Evolutionary conservation across 1,139 yeast species (phyloP), one percentile per base, ranked within the genome.

Genomic region (Ashbya aceris): DNA sequence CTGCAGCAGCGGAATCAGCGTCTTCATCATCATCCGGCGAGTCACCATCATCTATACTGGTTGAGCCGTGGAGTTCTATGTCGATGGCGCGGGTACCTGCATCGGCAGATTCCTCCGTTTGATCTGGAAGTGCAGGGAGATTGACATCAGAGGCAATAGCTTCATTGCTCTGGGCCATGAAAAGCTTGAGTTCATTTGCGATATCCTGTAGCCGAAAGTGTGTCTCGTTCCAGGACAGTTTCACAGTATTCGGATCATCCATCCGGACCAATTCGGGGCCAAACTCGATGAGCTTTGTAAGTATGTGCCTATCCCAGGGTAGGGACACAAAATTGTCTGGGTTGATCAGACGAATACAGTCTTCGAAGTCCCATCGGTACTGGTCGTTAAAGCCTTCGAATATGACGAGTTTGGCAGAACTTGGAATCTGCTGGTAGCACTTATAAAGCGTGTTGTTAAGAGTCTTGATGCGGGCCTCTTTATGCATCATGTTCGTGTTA

Each of bases 331-430:
- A 51, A 12, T 41, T 42, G 26, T 42, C 45, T 11, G 35, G 11
- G 10, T 40, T 37, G 7, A 47, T 46, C 27, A 46, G 33, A 7
- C 42, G 38, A 27, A 45, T 42, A 36, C 51, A 45, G 7, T 39
- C 34, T 5, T 13, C 30, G 14, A 38, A 44, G 20, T 49, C 49
- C 55, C 55, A 51, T 33, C 52, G 50, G 32, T 50, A 52, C 3
- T 40, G 45, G 12, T 47, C 52, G 12, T 46, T 47, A 28, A 52
- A 48, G 9, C 56, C 56, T 40, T 53, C 57, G 31, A 49, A 49
- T 12, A 52, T 27, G 2, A 54, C 49, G 13, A 54, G 30, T n/a
- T 33, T 27, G n/a, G 44, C 14, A 12, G 26, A 14, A 8, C 20
- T 11, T 9, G 38, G 40, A 11, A 38, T 9, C 12, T 23, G n/a